Evolutionary conservation across 2,329 filamentous ascomycete genomes (phyloP).

Genomic region (Penicillium sclerotiorum): DNA sequence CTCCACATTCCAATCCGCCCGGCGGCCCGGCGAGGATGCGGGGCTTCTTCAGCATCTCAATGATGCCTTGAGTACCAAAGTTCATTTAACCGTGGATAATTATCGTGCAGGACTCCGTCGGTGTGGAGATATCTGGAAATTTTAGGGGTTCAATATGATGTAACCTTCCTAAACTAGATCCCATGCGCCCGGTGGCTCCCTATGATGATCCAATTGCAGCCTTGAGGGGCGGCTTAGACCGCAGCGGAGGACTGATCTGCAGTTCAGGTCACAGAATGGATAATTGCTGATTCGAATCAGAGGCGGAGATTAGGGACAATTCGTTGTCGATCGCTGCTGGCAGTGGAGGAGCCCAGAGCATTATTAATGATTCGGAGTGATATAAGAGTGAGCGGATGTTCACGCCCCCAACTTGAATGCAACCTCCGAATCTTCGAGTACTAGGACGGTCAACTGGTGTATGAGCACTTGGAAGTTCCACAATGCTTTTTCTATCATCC

Average conservation of each 20-base stretch:
- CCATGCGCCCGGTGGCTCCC: conserved; percentile 3
- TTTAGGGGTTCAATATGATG: conserved; percentile 4
- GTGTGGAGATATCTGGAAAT: not conserved
- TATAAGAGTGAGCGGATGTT: no score
- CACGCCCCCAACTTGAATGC: no score
- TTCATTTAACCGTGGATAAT: no score
- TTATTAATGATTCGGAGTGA: no score
- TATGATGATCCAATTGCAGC: conserved; percentile 2
- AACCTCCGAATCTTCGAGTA: no score
- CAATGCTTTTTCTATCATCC: conserved; percentile 11
- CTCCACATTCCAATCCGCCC: no score
- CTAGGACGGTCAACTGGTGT: no score
- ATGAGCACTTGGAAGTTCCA: not conserved
- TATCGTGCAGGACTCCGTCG: conserved; percentile 5
- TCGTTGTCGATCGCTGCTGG: not conserved
- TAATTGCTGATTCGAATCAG: not conserved
- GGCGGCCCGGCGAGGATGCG: no score
- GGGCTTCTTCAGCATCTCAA: no score
- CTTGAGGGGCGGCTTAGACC: not conserved
- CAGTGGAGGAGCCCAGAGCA: no score
- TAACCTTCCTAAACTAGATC: conserved; percentile 17
- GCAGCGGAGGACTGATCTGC: not conserved
- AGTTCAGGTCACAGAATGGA: not conserved
- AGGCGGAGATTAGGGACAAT: not conserved
- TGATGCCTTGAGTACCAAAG: no score